Evolutionary conservation across 1,284 basidiomycete species (phyloP).

Genomic region (Gymnopus androsaceus): DNA sequence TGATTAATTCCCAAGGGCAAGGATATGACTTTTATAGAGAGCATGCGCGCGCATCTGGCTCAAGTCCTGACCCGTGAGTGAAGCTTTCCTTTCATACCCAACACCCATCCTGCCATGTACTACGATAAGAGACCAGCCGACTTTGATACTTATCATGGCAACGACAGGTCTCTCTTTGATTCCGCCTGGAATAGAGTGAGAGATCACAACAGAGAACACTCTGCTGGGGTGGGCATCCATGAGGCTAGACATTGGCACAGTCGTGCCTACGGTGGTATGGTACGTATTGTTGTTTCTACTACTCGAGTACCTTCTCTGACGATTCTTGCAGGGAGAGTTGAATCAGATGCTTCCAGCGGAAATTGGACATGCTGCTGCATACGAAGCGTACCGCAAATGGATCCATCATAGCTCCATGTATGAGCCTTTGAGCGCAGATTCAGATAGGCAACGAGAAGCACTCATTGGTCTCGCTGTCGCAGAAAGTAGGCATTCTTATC

Average conservation of each 20-base stretch:
- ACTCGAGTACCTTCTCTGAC: background rate
- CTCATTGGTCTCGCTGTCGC: conserved; percentile 63
- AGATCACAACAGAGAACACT: conserved; percentile 28
- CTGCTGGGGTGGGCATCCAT: conserved; percentile 48
- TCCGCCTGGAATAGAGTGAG: conserved; percentile 56
- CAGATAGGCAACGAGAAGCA: conserved; percentile 58
- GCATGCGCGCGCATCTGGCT: conserved; percentile 51
- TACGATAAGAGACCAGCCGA: conserved; percentile 19
- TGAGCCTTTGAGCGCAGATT: conserved; percentile 53
- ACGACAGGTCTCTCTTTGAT: conserved; percentile 53
- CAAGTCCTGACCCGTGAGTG: conserved; percentile 56
- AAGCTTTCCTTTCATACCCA: conserved; percentile 14
- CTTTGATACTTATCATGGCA: conserved; percentile 16
- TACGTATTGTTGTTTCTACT: conserved; percentile 27
- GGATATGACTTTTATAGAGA: conserved; percentile 64
- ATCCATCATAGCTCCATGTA: conserved; percentile 54
- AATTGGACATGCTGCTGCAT: conserved; percentile 69
- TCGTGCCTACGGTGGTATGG: conserved; percentile 58
- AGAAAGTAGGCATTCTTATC: conserved; percentile 45
- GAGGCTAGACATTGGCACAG: conserved; percentile 62
- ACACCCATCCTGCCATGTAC: conserved; percentile 18
- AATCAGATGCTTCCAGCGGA: conserved; percentile 49
- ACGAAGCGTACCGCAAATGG: conserved; percentile 68
- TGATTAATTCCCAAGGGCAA: conserved; percentile 43
- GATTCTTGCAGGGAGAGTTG: conserved; percentile 41